Percentiles rank a stretch among this genome's conserved stretches.
Conservation (phyloP, 2,329 filamentous ascomycete genomes). For the Hymenoscyphus occultus region DNA sequence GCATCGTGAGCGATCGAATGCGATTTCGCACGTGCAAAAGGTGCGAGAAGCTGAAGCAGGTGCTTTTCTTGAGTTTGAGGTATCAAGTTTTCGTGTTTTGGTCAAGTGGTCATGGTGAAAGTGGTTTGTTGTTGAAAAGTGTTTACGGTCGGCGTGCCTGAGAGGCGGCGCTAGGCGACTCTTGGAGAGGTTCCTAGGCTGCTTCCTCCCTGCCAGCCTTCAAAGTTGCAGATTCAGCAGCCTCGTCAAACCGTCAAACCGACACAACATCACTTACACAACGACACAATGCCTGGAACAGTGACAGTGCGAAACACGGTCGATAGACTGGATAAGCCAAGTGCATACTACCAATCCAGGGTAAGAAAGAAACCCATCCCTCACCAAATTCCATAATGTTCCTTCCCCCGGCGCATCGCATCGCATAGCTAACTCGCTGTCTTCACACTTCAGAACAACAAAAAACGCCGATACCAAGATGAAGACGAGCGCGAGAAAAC, state of each 20-base stretch:
- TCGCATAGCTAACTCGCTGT: conserved; percentile 23
- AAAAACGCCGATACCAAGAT: conserved; percentile 54
- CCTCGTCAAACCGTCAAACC: background rate
- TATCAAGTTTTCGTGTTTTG: conserved; percentile 18
- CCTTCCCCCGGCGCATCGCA: conserved; percentile 10
- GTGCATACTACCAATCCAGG: conserved; percentile 85
- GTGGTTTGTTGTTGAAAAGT: conserved; percentile 24
- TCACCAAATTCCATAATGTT: conserved; percentile 9
- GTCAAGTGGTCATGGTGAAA: conserved; percentile 16
- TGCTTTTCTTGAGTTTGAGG: conserved; percentile 13
- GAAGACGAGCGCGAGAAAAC: conserved; percentile 49
- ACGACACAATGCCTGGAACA: conserved; percentile 34
- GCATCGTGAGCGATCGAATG: conserved; percentile 56
- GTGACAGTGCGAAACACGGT: conserved; percentile 63
- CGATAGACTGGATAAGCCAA: conserved; percentile 88
- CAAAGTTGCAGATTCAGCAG: conserved; percentile 12
- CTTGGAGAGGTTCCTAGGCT: conserved; percentile 9
- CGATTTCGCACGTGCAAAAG: conserved; percentile 14
- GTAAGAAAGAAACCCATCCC: conserved; percentile 47
- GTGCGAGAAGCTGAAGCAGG: conserved; percentile 15
- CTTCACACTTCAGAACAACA: conserved; percentile 47
- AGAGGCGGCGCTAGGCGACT: conserved; percentile 24
- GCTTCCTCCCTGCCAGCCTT: conserved; percentile 9
- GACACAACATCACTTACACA: background rate
- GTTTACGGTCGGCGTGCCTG: conserved; percentile 18